phyloP scores from a whole-genome alignment of 805 yeast genomes.

The Spathaspora boniae region DNA sequence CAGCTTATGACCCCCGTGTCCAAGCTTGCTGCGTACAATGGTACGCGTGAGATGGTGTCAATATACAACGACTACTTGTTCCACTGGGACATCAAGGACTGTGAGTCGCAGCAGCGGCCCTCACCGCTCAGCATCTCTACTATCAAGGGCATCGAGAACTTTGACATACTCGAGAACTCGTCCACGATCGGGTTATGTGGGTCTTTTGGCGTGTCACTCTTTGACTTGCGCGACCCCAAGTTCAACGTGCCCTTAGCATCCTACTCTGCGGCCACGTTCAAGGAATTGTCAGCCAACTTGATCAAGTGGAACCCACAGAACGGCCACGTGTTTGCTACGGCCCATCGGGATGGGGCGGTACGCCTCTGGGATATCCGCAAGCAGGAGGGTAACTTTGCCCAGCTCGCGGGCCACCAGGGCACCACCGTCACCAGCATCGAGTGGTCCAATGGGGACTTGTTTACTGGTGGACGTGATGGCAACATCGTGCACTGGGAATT shows the following conservation, averaged over 20 bases:
- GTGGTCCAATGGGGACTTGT: conserved; percentile 56
- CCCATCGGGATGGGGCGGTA: conserved; percentile 53
- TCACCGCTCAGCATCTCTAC: conserved; percentile 53
- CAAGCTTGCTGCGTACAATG: conserved; percentile 25
- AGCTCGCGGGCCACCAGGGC: conserved; percentile 53
- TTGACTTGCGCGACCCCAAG: conserved; percentile 59
- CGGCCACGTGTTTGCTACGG: conserved; percentile 61
- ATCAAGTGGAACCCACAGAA: conserved; percentile 65
- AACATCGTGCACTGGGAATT: conserved; percentile 67
- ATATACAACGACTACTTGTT: conserved; percentile 68
- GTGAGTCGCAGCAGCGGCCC: conserved; percentile 36
- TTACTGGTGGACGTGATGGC: conserved; percentile 64
- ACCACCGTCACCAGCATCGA: conserved; percentile 47
- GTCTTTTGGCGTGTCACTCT: conserved; percentile 67
- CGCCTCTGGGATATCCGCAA: conserved; percentile 76
- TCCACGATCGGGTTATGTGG: conserved; percentile 56
- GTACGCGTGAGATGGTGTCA: conserved; percentile 50
- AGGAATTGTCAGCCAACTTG: conserved; percentile 31
- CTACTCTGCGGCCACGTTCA: no score
- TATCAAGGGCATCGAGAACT: conserved; percentile 46
- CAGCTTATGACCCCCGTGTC: conserved; percentile 24
- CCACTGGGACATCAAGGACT: conserved; percentile 69
- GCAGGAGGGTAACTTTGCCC: conserved; percentile 47
- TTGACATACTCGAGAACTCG: conserved; percentile 40
- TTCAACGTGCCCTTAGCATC: conserved; percentile 28